Conservation (phyloP, 306 rosid species). For the Abrus precatorius region DNA sequence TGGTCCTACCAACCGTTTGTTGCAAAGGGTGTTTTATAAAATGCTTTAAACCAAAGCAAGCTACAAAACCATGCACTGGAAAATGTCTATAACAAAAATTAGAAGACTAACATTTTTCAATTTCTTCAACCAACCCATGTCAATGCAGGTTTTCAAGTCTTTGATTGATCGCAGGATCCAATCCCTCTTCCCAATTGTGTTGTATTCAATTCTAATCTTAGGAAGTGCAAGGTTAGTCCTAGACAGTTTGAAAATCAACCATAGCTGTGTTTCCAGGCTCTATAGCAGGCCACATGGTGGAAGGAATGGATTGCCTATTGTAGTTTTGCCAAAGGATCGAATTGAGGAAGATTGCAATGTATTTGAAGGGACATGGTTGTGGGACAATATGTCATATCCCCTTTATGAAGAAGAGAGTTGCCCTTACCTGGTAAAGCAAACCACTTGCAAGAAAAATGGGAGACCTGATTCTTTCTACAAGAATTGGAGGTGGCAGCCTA, state of each 20-base stretch:
- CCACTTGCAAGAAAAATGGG: conserved; percentile 86
- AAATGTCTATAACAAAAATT: conserved; percentile 30
- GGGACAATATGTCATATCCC: conserved; percentile 86
- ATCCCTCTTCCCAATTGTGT: conserved; percentile 61
- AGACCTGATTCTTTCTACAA: conserved; percentile 85
- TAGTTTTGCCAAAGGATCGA: conserved; percentile 65
- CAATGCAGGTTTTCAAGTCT: conserved; percentile 54
- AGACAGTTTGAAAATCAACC: conserved; percentile 65
- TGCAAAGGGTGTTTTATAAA: conserved; percentile 49
- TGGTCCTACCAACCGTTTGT: conserved; percentile 87
- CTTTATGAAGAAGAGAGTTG: conserved; percentile 78
- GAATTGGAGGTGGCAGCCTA: conserved; percentile 96
- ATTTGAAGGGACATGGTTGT: conserved; percentile 87
- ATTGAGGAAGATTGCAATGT: conserved; percentile 69
- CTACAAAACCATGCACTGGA: conserved; percentile 8
- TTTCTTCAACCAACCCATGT: conserved; percentile 35
- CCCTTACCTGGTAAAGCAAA: conserved; percentile 88
- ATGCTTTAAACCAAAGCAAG: conserved; percentile 64
- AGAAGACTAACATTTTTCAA: not conserved
- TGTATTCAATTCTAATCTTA: conserved; percentile 71
- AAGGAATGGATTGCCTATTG: conserved; percentile 49
- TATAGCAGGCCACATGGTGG: conserved; percentile 51
- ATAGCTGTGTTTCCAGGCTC: conserved; percentile 53
- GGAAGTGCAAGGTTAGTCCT: conserved; percentile 69
- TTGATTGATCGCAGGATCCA: conserved; percentile 65